Base-by-base conservation (phyloP, 2,329 filamentous ascomycete species). In the Arthrocladium fulminans region DNA sequence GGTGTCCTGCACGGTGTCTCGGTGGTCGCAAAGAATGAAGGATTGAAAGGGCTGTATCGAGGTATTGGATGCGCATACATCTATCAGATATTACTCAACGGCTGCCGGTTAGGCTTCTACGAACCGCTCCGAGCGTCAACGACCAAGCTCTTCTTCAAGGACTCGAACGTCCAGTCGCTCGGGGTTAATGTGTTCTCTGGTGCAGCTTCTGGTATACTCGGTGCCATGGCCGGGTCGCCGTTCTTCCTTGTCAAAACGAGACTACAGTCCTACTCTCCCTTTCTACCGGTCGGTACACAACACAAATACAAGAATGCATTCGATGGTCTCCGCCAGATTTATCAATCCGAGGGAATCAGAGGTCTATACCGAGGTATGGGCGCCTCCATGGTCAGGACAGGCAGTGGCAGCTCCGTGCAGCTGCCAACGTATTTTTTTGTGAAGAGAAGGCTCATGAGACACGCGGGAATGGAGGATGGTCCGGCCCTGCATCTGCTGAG, bases 221-320 rank as follows among this genome's bases (percentile, higher is more conserved):
- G 92, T 56, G 92, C 90, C 7, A 86, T 86, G n/a, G 84, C 86
- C 19, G 92, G 90, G 32, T 94, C 87, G 47, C 92, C 92, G 2
- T 97, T 98, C 70, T 98, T 98, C 76, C 80, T 98, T 47, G 85
- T 97, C 65, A 98, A 98, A 75, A 98, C 92, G 2, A 81, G 92
- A 37, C 74, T 98, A 50, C 92, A 98, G 69, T 95, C 88, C 58
- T 97, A 79, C 72, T 95, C 88, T 30, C 86, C 89, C 3, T 92
- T 89, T 67, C 76, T 92, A 10, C 92, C 92, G 2, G 89, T 97
- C 37, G 92, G 92, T 47, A 97, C 92, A n/a, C 92, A 98, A 65
- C 92, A 98, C 68, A 75, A 81, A 56, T 98, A 98, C 70, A 80
- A 78, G 57, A 90, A 89, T 66, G 88, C 90, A 0, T 66, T 81